Percentiles rank a stretch among this genome's conserved stretches.
Evolutionary conservation across 306 rosid species (phyloP).

Genomic region (Prunus padus): DNA sequence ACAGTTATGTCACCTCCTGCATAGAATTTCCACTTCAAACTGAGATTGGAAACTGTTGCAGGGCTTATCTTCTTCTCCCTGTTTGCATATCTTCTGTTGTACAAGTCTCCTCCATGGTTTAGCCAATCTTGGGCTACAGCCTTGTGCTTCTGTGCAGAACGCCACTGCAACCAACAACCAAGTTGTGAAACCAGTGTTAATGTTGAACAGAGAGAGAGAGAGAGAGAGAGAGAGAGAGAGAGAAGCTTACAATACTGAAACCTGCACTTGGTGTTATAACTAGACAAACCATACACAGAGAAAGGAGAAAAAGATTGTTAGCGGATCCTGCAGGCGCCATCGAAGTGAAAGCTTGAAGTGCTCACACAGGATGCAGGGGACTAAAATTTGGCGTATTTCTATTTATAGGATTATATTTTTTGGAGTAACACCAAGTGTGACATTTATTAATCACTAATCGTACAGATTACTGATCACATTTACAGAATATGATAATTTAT

Average conservation of each 20-base stretch:
- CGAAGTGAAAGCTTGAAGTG: slow-evolving; percentile 7
- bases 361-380: neutral
- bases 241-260: slow-evolving; percentile 16
- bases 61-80: slow-evolving; percentile 52
- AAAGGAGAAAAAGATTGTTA: neutral
- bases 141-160: slow-evolving; percentile 7
- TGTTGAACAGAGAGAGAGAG: neutral
- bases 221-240: neutral
- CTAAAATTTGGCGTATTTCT: neutral
- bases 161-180: neutral
- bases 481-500: neutral
- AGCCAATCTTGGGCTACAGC: slow-evolving; percentile 36
- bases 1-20: slow-evolving; percentile 56
- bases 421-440: neutral
- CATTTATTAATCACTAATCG: neutral
- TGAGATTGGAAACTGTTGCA: slow-evolving; percentile 29
- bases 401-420: neutral
- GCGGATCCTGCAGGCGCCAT: slow-evolving; percentile 21
- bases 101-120: slow-evolving; percentile 64
- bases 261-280: slow-evolving; percentile 4
- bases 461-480: neutral
- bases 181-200: neutral
- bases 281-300: slow-evolving; percentile 1
- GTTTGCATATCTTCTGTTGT: slow-evolving; percentile 58
- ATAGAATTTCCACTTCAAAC: slow-evolving; percentile 50